Conservation (phyloP, 805 yeast species). For the Myxozyma geophila region DNA sequence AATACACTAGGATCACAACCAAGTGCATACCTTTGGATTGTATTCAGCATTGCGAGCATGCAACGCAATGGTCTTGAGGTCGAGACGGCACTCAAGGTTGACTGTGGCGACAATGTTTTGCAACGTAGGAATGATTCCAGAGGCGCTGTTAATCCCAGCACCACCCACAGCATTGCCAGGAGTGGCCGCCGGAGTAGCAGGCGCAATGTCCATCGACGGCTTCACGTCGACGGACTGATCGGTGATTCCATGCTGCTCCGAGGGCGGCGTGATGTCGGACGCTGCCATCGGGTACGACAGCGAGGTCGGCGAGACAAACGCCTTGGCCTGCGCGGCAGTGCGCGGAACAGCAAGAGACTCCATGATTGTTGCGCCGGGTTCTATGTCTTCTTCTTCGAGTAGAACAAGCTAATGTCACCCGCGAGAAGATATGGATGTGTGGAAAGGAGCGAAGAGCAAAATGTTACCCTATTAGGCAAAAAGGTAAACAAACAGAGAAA, state of each 20-base stretch:
- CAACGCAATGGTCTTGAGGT: slow-evolving; percentile 93
- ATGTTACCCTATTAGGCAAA: slow-evolving; percentile 11
- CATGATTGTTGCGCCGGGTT: slow-evolving; percentile 47
- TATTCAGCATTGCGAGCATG: slow-evolving; percentile 99
- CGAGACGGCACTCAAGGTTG: slow-evolving; percentile 92
- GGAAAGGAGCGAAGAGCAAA: background rate
- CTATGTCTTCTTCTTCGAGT: slow-evolving; percentile 27
- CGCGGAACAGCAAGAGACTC: slow-evolving; percentile 77
- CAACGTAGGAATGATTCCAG: slow-evolving; percentile 94
- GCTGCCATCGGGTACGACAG: slow-evolving; percentile 64
- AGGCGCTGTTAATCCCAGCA: slow-evolving; percentile 66
- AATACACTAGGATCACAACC: background rate
- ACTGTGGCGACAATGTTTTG: slow-evolving; percentile 96
- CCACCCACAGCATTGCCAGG: slow-evolving; percentile 22
- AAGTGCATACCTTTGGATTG: slow-evolving; percentile 67
- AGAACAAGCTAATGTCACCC: slow-evolving; percentile 42
- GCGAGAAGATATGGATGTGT: background rate
- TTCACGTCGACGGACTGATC: slow-evolving; percentile 36
- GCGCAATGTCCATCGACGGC: slow-evolving; percentile 30
- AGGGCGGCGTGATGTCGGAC: slow-evolving; percentile 42
- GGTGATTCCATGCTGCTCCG: slow-evolving; percentile 5
- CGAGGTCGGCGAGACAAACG: slow-evolving; percentile 69
- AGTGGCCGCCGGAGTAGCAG: slow-evolving; percentile 31
- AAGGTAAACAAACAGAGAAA: background rate
- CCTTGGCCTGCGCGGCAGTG: slow-evolving; percentile 76